Evolutionary conservation across 2,329 filamentous ascomycete genomes (phyloP).

Genomic region (Fusarium robinianum): DNA sequence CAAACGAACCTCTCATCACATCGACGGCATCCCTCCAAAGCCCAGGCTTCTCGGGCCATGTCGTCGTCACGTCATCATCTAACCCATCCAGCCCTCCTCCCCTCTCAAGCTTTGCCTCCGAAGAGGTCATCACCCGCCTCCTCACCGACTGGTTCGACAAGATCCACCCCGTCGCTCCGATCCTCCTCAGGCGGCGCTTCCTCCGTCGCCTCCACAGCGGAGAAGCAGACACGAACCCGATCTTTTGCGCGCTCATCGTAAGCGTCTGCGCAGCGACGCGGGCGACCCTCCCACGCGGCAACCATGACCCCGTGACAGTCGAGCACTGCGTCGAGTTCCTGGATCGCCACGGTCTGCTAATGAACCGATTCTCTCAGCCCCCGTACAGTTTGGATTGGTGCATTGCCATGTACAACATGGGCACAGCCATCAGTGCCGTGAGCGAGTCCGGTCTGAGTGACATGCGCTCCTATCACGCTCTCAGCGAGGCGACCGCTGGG

Average conservation of each 20-base stretch:
- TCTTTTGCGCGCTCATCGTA: slow-evolving; percentile 42
- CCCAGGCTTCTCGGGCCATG: neutral
- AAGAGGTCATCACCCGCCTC: slow-evolving; percentile 21
- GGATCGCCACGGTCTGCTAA: slow-evolving; percentile 34
- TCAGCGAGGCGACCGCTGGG: slow-evolving; percentile 38
- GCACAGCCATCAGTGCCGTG: slow-evolving; percentile 29
- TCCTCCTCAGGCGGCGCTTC: slow-evolving; percentile 40
- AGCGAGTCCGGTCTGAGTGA: slow-evolving; percentile 14
- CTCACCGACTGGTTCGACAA: slow-evolving; percentile 44
- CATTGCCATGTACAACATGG: slow-evolving; percentile 44
- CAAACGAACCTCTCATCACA: slow-evolving; percentile 1
- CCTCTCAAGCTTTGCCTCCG: slow-evolving; percentile 23
- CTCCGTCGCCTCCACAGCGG: slow-evolving; percentile 34
- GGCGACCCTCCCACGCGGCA: slow-evolving; percentile 37
- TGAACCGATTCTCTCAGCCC: slow-evolving; percentile 16
- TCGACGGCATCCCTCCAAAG: slow-evolving; percentile 13
- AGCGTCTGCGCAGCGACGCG: slow-evolving; percentile 43
- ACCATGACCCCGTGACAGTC: slow-evolving; percentile 37
- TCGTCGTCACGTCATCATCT: neutral
- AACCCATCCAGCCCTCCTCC: neutral
- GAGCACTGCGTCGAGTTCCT: slow-evolving; percentile 38
- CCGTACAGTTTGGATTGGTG: slow-evolving; percentile 43
- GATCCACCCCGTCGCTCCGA: slow-evolving; percentile 43
- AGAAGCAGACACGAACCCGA: slow-evolving; percentile 32
- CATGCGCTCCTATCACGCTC: slow-evolving; percentile 27